Percentiles rank a stretch among this genome's conserved stretches.
Evolutionary conservation across 179 eudicot genomes (phyloP).

Genomic region (Patellifolia procumbens): DNA sequence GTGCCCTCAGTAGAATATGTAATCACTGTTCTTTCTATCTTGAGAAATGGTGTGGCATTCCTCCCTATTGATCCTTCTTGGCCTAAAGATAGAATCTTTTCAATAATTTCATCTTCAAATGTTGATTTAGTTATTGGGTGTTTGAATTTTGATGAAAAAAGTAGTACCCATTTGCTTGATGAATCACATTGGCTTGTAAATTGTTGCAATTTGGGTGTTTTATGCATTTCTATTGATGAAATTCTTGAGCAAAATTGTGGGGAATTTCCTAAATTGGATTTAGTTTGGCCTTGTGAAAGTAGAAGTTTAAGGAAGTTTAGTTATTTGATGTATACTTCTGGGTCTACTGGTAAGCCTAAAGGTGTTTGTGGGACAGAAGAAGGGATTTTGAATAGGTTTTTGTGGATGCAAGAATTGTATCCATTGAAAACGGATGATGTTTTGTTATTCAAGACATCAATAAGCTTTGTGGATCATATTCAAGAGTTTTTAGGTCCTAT

Average conservation of each 20-base stretch:
- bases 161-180: slow-evolving; percentile 36
- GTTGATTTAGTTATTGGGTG: slow-evolving; percentile 59
- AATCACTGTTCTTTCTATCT: slow-evolving; percentile 66
- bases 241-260: slow-evolving; percentile 40
- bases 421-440: slow-evolving; percentile 59
- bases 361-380: slow-evolving; percentile 89
- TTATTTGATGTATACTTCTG: slow-evolving; percentile 93
- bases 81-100: slow-evolving; percentile 72
- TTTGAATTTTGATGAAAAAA: slow-evolving; percentile 33
- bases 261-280: slow-evolving; percentile 32
- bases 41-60: slow-evolving; percentile 78
- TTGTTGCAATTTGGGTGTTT: slow-evolving; percentile 41
- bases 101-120: slow-evolving; percentile 58
- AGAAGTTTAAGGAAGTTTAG: slow-evolving; percentile 50
- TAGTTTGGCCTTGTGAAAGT: slow-evolving; percentile 71
- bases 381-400: slow-evolving; percentile 79
- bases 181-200: slow-evolving; percentile 48
- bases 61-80: slow-evolving; percentile 78
- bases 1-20: slow-evolving; percentile 81
- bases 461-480: slow-evolving; percentile 87
- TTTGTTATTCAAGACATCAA: slow-evolving; percentile 73
- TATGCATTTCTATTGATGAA: slow-evolving; percentile 43
- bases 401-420: slow-evolving; percentile 84
- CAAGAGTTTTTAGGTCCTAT: slow-evolving; percentile 88
- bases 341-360: slow-evolving; percentile 91